Evolutionary conservation across 768 basidiomycete species (phyloP).

Genomic region (Coprinopsis strossmayeri): DNA sequence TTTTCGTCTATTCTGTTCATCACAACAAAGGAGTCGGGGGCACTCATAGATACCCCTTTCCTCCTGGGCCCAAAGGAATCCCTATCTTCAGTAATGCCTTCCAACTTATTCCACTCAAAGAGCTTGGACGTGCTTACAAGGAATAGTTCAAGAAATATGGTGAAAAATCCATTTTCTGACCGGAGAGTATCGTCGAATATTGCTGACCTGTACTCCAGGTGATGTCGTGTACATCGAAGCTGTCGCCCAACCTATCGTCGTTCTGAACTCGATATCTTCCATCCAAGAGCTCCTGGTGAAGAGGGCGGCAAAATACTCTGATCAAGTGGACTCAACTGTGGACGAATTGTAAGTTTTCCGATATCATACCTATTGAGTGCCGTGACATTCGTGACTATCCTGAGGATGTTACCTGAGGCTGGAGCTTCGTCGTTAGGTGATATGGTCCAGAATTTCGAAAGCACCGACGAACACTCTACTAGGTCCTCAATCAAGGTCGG

Average conservation of each 20-base stretch:
- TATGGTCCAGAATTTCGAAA: slow-evolving; percentile 19
- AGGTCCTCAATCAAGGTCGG: slow-evolving; percentile 18
- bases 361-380: background rate
- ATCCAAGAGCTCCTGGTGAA: slow-evolving; percentile 5
- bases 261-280: slow-evolving; percentile 2
- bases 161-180: slow-evolving; percentile 2
- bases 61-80: slow-evolving; percentile 25
- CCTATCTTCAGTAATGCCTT: slow-evolving; percentile 24
- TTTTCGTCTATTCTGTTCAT: too few species aligned
- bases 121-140: slow-evolving; percentile 23
- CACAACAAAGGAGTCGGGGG: too few species aligned
- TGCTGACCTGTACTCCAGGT: slow-evolving; percentile 1
- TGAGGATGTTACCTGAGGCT: slow-evolving; percentile 8
- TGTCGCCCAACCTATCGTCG: slow-evolving; percentile 10
- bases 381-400: too few species aligned
- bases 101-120: slow-evolving; percentile 19
- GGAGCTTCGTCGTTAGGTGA: slow-evolving; percentile 2
- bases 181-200: background rate
- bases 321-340: slow-evolving; percentile 3
- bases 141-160: slow-evolving; percentile 27
- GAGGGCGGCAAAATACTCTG: slow-evolving; percentile 5
- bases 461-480: slow-evolving; percentile 21
- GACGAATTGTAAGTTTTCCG: slow-evolving; percentile 8
- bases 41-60: too few species aligned
- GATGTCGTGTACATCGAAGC: slow-evolving; percentile 12